These are phyloP conservation scores for Wickerhamomyces chaumierensis DNA, from an alignment of 805 yeast genomes.

Conservation along the genomic window DNA sequence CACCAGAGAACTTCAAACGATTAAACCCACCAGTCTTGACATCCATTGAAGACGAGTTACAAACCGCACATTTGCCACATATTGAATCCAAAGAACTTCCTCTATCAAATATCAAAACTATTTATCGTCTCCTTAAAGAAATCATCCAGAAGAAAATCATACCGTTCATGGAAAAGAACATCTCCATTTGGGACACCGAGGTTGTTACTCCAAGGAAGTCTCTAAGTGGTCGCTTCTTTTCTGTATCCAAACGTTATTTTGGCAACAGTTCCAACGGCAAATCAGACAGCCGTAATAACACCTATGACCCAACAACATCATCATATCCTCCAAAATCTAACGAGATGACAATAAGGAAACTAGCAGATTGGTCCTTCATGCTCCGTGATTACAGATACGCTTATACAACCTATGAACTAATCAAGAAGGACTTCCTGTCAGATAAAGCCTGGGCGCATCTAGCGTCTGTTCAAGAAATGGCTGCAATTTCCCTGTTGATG, in stretches of 20 bases:
- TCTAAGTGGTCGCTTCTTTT: slow-evolving; percentile 60
- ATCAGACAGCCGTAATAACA: slow-evolving; percentile 11
- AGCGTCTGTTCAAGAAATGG: slow-evolving; percentile 85
- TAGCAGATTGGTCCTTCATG: slow-evolving; percentile 91
- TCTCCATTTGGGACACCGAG: slow-evolving; percentile 80
- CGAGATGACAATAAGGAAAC: slow-evolving; percentile 65
- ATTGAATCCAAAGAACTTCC: slow-evolving; percentile 8
- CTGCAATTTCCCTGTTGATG: slow-evolving; percentile 60
- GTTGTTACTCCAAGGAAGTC: slow-evolving; percentile 68
- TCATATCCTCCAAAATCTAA: slow-evolving; percentile 51
- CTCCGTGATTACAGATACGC: slow-evolving; percentile 83
- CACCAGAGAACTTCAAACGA: too few species aligned
- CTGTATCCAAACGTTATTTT: slow-evolving; percentile 51
- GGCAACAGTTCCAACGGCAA: slow-evolving; percentile 4
- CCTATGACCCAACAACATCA: slow-evolving; percentile 40
- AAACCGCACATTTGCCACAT: slow-evolving; percentile 9
- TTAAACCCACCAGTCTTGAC: slow-evolving; percentile 23
- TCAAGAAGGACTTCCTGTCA: slow-evolving; percentile 63
- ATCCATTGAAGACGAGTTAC: slow-evolving; percentile 37
- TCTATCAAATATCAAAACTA: slow-evolving; percentile 5
- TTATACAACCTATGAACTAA: slow-evolving; percentile 69
- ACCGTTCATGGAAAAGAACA: slow-evolving; percentile 79
- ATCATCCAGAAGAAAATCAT: slow-evolving; percentile 31
- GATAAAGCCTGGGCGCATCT: slow-evolving; percentile 74
- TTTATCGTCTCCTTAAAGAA: slow-evolving; percentile 14